These are phyloP conservation scores for Penicillium robsamsonii DNA, from an alignment of 495 filamentous ascomycete genomes.

Conservation along the genomic window DNA sequence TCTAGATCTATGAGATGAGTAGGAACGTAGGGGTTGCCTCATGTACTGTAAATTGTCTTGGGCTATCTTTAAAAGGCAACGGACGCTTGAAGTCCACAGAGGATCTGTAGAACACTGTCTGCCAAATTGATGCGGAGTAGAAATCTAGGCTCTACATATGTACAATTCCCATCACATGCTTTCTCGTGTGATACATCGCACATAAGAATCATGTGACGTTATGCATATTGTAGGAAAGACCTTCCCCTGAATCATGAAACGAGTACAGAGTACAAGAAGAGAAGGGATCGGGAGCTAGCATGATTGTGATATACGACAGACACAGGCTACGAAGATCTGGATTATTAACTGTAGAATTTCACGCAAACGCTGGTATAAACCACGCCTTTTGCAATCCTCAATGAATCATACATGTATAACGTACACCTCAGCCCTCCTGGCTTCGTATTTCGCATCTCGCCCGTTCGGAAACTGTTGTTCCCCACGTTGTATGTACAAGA, in stretches of 20 bases:
- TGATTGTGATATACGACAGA: slow-evolving; percentile 19
- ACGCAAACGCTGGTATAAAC: background rate
- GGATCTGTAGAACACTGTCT: background rate
- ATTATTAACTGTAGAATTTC: slow-evolving; percentile 8
- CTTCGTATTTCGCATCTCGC: background rate
- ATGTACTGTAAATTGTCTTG: background rate
- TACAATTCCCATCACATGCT: background rate
- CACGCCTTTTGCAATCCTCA: background rate
- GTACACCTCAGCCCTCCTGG: background rate
- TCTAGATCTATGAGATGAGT: background rate
- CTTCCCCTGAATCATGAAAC: background rate
- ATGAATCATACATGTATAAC: slow-evolving; percentile 4
- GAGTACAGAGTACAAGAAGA: background rate
- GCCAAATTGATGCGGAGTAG: background rate
- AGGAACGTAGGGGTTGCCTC: background rate
- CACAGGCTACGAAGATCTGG: background rate
- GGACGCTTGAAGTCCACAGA: background rate
- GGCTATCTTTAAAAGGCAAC: background rate
- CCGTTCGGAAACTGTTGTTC: background rate
- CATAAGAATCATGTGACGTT: background rate
- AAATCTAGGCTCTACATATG: background rate
- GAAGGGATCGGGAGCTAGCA: background rate
- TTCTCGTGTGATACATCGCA: background rate
- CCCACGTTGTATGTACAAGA: background rate
- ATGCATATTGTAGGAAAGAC: background rate